Conservation (phyloP, 2,329 filamentous ascomycete species). For the Pezizomycotina sp. region DNA sequence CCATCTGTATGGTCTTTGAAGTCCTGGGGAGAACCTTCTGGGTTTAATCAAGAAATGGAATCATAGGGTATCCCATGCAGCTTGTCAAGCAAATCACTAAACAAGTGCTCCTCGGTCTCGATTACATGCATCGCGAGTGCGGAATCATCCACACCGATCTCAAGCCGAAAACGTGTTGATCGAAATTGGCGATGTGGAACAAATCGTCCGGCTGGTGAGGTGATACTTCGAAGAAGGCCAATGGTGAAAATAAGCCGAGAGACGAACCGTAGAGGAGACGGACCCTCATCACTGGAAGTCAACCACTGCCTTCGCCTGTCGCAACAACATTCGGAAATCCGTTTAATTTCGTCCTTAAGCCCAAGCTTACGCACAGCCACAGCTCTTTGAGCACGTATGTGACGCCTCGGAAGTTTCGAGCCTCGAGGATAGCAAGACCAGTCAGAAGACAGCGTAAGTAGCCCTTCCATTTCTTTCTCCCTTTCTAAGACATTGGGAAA, state of each 20-base stretch:
- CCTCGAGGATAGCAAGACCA: constrained; percentile 47
- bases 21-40: constrained; percentile 89
- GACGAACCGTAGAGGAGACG: constrained; percentile 76
- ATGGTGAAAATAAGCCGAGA: constrained; percentile 52
- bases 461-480: constrained; percentile 3
- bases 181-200: constrained; percentile 95
- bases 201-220: constrained; percentile 50
- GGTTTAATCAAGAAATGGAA: constrained; percentile 98
- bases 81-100: constrained; percentile 98
- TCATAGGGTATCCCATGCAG: constrained; percentile 82
- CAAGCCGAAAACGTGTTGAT: constrained; percentile 96
- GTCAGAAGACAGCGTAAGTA: constrained; percentile 86
- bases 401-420: constrained; percentile 22
- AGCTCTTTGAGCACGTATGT: constrained; percentile 24
- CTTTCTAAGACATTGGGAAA: background rate
- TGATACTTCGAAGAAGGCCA: constrained; percentile 41
- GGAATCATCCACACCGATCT: constrained; percentile 97
- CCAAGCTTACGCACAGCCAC: constrained; percentile 23
- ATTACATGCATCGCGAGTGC: constrained; percentile 93
- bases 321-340: constrained; percentile 64
- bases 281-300: constrained; percentile 91
- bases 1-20: constrained; percentile 99
- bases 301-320: constrained; percentile 84
- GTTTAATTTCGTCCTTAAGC: constrained; percentile 17
- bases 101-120: constrained; percentile 84